Conservation (phyloP, 2,329 filamentous ascomycete genomes). For the Fusarium albidum region DNA sequence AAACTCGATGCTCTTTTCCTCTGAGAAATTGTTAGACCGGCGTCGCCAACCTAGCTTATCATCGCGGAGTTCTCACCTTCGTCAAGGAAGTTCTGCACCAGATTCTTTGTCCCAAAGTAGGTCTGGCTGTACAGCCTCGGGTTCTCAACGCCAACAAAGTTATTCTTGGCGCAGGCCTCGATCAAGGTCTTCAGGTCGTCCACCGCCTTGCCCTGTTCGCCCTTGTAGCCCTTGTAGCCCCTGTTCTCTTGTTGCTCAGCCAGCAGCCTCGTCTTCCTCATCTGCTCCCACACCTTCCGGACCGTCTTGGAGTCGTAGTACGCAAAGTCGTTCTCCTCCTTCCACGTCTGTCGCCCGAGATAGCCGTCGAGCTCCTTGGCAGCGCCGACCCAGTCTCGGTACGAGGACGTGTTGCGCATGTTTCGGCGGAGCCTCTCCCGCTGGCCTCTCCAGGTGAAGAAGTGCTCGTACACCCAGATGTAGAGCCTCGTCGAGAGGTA, state of each 20-base stretch:
- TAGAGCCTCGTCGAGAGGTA: constrained; percentile 88
- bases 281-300: constrained; percentile 76
- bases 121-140: constrained; percentile 95
- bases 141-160: constrained; percentile 96
- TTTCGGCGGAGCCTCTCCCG: constrained; percentile 75
- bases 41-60: neutral
- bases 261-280: constrained; percentile 69
- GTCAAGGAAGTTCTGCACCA: constrained; percentile 90
- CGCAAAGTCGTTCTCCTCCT: constrained; percentile 77
- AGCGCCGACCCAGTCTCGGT: constrained; percentile 82
- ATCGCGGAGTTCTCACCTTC: constrained; percentile 64
- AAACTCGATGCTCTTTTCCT: constrained; percentile 72
- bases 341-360: constrained; percentile 83
- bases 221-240: constrained; percentile 48
- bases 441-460: constrained; percentile 86
- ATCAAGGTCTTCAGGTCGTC: constrained; percentile 81
- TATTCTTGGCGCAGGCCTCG: constrained; percentile 95
- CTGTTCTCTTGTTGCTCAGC: constrained; percentile 63
- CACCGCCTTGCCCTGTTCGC: constrained; percentile 59
- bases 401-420: constrained; percentile 76
- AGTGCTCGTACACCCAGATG: constrained; percentile 92
- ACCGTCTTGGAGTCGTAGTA: constrained; percentile 93
- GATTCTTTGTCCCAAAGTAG: constrained; percentile 95
- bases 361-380: constrained; percentile 83
- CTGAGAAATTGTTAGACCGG: constrained; percentile 51